These are phyloP conservation scores for Umbelopsis ramanniana DNA, from an alignment of 192 early-diverging fungal genomes.

Conservation along the genomic window DNA sequence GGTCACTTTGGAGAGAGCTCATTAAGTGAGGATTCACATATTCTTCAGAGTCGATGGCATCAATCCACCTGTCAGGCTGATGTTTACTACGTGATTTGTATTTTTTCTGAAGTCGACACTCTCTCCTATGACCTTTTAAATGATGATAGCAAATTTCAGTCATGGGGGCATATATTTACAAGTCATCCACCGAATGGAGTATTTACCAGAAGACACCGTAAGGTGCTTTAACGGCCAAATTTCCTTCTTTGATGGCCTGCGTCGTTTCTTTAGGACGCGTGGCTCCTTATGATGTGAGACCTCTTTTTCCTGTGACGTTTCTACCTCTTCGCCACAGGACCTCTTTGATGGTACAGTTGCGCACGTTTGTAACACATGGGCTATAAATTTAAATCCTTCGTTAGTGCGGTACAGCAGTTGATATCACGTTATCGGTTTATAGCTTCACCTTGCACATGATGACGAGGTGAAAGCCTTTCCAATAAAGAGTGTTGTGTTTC, in stretches of 20 bases:
- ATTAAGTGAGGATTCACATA: slow-evolving; percentile 5
- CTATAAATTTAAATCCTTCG: too few species aligned
- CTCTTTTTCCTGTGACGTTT: too few species aligned
- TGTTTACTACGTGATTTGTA: background rate
- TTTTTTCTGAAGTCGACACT: background rate
- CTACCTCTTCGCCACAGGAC: too few species aligned
- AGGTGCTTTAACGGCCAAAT: background rate
- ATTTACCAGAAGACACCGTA: background rate
- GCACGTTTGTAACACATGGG: too few species aligned
- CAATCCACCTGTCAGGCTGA: background rate
- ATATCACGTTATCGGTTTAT: too few species aligned
- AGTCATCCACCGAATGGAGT: background rate
- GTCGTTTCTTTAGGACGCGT: too few species aligned
- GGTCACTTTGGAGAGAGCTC: background rate
- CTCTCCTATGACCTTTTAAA: background rate
- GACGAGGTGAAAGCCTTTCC: too few species aligned
- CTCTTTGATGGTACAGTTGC: too few species aligned
- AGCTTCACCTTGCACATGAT: too few species aligned
- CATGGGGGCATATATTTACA: background rate
- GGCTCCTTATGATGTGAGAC: too few species aligned
- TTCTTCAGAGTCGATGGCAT: slow-evolving; percentile 9
- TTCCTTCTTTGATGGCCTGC: background rate
- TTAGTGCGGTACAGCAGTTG: too few species aligned
- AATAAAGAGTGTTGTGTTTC: background rate
- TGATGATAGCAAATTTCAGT: background rate